These are phyloP conservation scores for Daldinia bambusicola DNA, from an alignment of 495 filamentous ascomycete genomes.

Conservation along the genomic window DNA sequence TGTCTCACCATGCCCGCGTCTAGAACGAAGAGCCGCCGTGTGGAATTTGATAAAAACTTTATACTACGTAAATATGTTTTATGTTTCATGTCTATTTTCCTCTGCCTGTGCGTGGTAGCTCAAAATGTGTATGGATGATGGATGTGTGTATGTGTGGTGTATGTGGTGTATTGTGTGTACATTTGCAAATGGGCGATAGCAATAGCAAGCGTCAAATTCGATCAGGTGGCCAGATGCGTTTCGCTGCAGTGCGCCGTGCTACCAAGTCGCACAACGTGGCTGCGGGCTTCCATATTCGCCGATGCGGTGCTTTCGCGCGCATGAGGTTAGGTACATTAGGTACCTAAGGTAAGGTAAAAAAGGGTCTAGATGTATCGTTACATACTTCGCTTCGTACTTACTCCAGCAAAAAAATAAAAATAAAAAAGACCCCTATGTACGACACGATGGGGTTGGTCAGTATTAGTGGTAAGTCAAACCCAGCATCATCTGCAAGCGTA, in stretches of 20 bases:
- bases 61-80: too few species aligned
- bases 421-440: conserved; percentile 9
- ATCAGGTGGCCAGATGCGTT: neutral
- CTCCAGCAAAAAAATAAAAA: neutral
- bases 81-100: too few species aligned
- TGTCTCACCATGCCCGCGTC: neutral
- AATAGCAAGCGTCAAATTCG: neutral
- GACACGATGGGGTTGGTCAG: neutral
- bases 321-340: too few species aligned
- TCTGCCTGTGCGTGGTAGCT: too few species aligned
- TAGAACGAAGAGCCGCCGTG: conserved; percentile 5
- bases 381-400: neutral
- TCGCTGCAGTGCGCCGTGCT: conserved; percentile 37
- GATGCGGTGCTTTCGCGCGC: conserved; percentile 26
- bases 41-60: neutral
- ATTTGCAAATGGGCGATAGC: too few species aligned
- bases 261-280: conserved; percentile 35
- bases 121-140: too few species aligned
- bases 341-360: too few species aligned
- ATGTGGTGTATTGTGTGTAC: too few species aligned
- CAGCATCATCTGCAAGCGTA: neutral
- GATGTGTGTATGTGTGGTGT: too few species aligned
- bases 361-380: neutral
- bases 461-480: neutral
- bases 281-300: conserved; percentile 37